A percentile compares a stretch with the other conserved stretches of the same genome.
These are phyloP conservation scores for Misopates orontium DNA, from an alignment of 257 asterid genomes.

Conservation along the genomic window DNA sequence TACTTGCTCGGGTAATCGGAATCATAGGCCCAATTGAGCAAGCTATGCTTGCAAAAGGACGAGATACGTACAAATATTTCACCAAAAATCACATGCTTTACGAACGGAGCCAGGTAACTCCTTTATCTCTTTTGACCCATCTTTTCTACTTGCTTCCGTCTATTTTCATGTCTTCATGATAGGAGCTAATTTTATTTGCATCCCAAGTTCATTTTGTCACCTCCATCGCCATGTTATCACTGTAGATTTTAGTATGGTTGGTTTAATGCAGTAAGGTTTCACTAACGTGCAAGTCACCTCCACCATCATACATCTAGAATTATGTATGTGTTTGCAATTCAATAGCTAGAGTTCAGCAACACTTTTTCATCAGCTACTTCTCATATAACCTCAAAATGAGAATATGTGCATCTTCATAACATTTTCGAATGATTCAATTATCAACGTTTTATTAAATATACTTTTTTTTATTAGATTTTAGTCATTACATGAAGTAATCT, in stretches of 20 bases:
- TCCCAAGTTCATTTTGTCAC: too few species aligned
- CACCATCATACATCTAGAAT: neutral
- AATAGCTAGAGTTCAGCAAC: neutral
- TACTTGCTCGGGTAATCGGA: slow-evolving; percentile 95
- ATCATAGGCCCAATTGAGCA: slow-evolving; percentile 78
- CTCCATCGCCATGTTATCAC: neutral
- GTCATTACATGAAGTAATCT: too few species aligned
- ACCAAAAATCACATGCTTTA: slow-evolving; percentile 94
- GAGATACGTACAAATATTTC: slow-evolving; percentile 84
- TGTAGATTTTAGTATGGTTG: neutral
- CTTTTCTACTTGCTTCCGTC: neutral
- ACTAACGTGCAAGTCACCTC: neutral
- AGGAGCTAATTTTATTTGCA: too few species aligned
- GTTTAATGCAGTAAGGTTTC: neutral
- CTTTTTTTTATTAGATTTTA: too few species aligned
- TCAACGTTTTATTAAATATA: neutral
- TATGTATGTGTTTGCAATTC: neutral
- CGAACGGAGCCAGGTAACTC: slow-evolving; percentile 84
- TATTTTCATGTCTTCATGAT: neutral
- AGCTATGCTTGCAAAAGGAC: slow-evolving; percentile 86
- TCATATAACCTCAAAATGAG: neutral
- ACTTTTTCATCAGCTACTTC: neutral
- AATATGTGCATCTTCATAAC: neutral
- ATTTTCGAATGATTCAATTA: neutral
- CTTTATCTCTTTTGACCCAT: slow-evolving; percentile 7